Evolutionary conservation across 2,329 filamentous ascomycete species (phyloP).

Genomic region (Fusarium fracticaudum): DNA sequence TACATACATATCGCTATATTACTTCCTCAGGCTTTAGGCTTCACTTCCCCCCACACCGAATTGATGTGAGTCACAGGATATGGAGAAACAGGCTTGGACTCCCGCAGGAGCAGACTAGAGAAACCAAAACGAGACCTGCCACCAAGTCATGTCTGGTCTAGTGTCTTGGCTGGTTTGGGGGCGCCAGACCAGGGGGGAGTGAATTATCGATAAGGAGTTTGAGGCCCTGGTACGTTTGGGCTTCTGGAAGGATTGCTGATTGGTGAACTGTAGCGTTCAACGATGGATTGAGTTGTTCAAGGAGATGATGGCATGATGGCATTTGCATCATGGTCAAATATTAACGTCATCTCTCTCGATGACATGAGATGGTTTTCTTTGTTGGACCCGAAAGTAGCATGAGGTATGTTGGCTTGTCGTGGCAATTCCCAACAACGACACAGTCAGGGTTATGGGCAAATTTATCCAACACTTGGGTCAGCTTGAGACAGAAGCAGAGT

Average conservation of each 20-base stretch:
- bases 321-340: slow-evolving; percentile 34
- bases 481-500: slow-evolving; percentile 3
- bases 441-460: neutral
- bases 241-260: slow-evolving; percentile 34
- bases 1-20: neutral
- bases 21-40: slow-evolving; percentile 5
- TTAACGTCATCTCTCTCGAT: slow-evolving; percentile 36
- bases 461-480: slow-evolving; percentile 9
- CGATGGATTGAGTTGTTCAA: slow-evolving; percentile 26
- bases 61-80: slow-evolving; percentile 43
- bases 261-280: slow-evolving; percentile 15
- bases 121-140: slow-evolving; percentile 38
- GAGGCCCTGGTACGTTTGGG: slow-evolving; percentile 12
- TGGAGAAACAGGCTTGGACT: slow-evolving; percentile 35
- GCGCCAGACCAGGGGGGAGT: slow-evolving; percentile 18
- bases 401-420: slow-evolving; percentile 12
- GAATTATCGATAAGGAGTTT: slow-evolving; percentile 40
- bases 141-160: slow-evolving; percentile 32
- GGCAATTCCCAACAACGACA: slow-evolving; percentile 12
- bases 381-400: slow-evolving; percentile 3
- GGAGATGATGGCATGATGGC: slow-evolving; percentile 35
- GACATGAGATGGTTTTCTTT: slow-evolving; percentile 9
- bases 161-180: slow-evolving; percentile 26
- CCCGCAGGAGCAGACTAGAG: slow-evolving; percentile 30
- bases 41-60: slow-evolving; percentile 31